Base-by-base conservation (phyloP, 768 basidiomycete species). In the Imleria badia region DNA sequence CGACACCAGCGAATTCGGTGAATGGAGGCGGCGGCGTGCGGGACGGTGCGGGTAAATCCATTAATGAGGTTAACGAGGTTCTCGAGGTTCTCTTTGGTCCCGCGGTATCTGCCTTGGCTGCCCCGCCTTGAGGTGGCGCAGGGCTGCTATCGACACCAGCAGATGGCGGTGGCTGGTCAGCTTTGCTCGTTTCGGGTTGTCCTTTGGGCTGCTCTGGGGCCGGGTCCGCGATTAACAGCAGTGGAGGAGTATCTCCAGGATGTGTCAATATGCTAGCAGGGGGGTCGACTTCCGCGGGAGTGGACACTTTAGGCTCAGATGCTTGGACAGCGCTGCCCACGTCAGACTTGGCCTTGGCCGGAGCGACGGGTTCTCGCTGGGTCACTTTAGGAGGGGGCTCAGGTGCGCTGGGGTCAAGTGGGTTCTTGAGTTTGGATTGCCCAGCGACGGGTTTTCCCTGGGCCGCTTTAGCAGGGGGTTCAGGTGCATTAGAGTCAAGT, bases 11-110 rank as follows among this genome's bases (percentile, higher is more conserved):
- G 11, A 65, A 55, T 30, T 69, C 65, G 6, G 39, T 65, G 31
- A 66, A 72, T 1, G 69, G 60, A 13, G 69, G 69, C 6, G 71
- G 69, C 9, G 69, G 69, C 11, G 63, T 45, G 6, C 56, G 3
- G 5, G 47, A 15, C n/a, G 59, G 54, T 38, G 61, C 17, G 5
- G 56, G 48, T 1, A 62, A 1, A 20, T 62, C 54, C 13, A 60
- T 14, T 14, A 52, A 26, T 5, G 53, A 57, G 1, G 39, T 30
- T 47, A n/a, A n/a, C n/a, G n/a, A n/a, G n/a, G n/a, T n/a, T n/a
- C n/a, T n/a, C 5, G 53, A 57, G 1, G 39, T 30, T 47, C 43
- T 45, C 3, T 34, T 56, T 13, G 36, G 47, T 6, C 17, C 44
- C 1, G 40, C 36, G 20, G 14, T 9, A n/a, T 35, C 38, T 9